Base-by-base conservation (phyloP, 495 filamentous ascomycete species). In the Sporormia fimetaria region DNA sequence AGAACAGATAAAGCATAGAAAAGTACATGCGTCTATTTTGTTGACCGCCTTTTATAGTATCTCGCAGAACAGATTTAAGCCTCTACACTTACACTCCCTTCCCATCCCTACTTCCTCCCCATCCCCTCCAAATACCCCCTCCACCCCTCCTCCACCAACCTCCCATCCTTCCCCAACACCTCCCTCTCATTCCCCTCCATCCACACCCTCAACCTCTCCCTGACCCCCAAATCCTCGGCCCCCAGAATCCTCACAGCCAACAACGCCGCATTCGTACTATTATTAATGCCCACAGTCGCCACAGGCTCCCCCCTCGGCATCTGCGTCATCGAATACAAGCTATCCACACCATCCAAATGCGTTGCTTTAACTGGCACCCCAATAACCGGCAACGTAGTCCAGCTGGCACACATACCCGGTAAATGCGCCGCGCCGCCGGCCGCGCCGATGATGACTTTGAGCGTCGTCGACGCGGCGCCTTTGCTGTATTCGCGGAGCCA, bases 381-480 rank as follows among this genome's bases (percentile, higher is more conserved):
- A 41, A 96, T 88, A 10, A 95, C 88, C 0, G 88, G 90, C 22
- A 96, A 68, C n/a, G 76, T 71, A 8, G 84, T 90, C 60, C 81
- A 76, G 9, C 83, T 80, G 2, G 87, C 81, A 7, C 82, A 67
- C 90, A 96, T 96, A 26, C 92, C 88, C 6, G 87, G 90, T 4
- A 94, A 65, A 60, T 93, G 84, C 9, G 88, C 88, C 1, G 87
- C 87, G 26, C 90, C 88, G 31, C 87, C 88, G 11, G 92, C 90
- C 8, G 87, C 88, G 0, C 90, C 88, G 58, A 98, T 93, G 58
- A 96, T 87, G 27, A 90, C 86, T 61, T 82, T 80, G 63, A 93
- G 71, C 18, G 83, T 81, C 1, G 71, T 67, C 8, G 64, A 67
- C 2, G 74, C 73, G 16, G 87, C 84, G 27, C 68, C 63, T 32